Evolutionary conservation across 305 asterid genomes (phyloP), one percentile per base, ranked within the genome.

Genomic region (Vinca major): DNA sequence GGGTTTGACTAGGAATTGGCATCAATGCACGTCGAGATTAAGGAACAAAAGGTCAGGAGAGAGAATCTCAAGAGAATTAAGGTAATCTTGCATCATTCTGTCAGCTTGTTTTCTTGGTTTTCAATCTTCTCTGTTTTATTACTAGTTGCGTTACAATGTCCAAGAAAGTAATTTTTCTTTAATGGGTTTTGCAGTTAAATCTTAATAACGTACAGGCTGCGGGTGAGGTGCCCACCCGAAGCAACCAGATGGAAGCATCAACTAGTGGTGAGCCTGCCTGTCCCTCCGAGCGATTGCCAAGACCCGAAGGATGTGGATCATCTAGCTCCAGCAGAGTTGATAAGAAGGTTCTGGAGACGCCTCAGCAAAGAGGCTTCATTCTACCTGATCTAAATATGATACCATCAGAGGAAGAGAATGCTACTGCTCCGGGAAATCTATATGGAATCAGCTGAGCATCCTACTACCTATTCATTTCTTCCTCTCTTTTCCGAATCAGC

Each of bases 351-450:
- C 73, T 49, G 17, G 75, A 68, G 33, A 58, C 44, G 8, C 17
- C 41, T 21, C 58, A 61, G 33, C 52, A 62, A 44, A 65, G 72
- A 62, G 62, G 78, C 41, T 81, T 78, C 62, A 20, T 74, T 54
- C 68, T 81, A 41, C 83, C 86, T 3, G 83, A 81, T 73, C 64
- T 81, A 56, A 81, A 81, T 48, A 69, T 72, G 77, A 65, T 41
- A 62, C 79, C 83, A 10, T 61, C 72, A 2, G 82, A 75, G 51
- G 83, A 75, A 33, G 85, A 77, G 19, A 26, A 26, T 26, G 1
- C 33, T 26, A 26, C 33, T 26, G 33, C 33, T 26, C 33, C 33
- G 1, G 55, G 58, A 57, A 21, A 19, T 36, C 45, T 40, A 4
- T 62, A 66, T 43, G 65, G 71, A 49, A 67, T 67, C 41, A 69